Base-by-base conservation (phyloP, 805 yeast genomes). In the Phaffomyces antillensis region DNA sequence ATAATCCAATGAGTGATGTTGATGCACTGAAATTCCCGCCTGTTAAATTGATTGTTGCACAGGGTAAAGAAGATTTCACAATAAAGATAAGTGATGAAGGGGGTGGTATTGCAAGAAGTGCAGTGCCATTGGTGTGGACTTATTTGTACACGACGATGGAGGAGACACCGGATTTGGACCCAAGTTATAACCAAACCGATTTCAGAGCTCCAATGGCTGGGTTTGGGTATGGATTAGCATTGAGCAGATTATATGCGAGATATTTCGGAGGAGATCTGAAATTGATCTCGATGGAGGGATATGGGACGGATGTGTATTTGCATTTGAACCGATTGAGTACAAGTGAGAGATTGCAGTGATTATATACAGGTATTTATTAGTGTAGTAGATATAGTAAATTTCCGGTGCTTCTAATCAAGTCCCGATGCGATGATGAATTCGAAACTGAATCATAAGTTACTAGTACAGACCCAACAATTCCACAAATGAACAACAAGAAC, bases 181-280 rank as follows among this genome's bases (percentile, higher is more conserved):
- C 60, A 12, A 48, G 54, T 7, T 62, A 67, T 35, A 71, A 73
- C 51, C 79, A 77, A 54, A 70, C 79, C 20, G 84, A 82, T 47
- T 83, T 85, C 66, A 77, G 77, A 59, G 95, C 95, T 1, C 96
- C 96, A 47, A 83, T 88, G 86, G 96, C 96, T 42, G 96, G 96
- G 0, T 83, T 85, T 53, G 96, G 96, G 26, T 90, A 88, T 58
- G 96, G 96, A 0, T 71, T 88, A 54, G 96, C 96, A 2, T 81
- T 89, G 44, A 83, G 93, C 40, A 66, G 96, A 47, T 71, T 88
- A 34, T 89, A 89, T 54, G 90, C 96, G 2, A 80, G 90, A 51
- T 88, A 88, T 61, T 88, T 89, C 60, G 95, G 96, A 7, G 96
- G 96, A 4, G 96, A 89, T 56, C 73, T 88, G 62, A 84, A 83